These are phyloP conservation scores for Pleoardoris graminearum DNA, from an alignment of 2,329 filamentous ascomycete genomes.

Conservation along the genomic window DNA sequence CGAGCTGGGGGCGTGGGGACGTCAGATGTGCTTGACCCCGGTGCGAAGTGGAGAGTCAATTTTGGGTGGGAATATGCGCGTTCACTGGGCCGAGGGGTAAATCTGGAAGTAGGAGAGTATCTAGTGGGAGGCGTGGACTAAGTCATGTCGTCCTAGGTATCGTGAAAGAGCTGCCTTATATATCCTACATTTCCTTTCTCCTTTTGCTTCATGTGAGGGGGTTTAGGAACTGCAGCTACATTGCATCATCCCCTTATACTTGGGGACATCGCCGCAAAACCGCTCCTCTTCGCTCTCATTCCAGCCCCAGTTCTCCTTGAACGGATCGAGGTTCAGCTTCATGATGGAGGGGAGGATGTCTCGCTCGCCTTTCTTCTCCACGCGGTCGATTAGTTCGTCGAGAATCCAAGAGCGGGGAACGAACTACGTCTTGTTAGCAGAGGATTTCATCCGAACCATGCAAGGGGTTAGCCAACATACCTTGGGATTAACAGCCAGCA, in stretches of 20 bases:
- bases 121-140: conserved; percentile 43
- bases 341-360: conserved; percentile 77
- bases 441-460: neutral
- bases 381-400: conserved; percentile 87
- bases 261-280: conserved; percentile 85
- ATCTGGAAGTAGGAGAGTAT: conserved; percentile 77
- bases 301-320: conserved; percentile 73
- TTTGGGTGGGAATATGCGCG: conserved; percentile 77
- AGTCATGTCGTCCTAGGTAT: too few species aligned
- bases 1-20: conserved; percentile 62
- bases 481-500: conserved; percentile 89
- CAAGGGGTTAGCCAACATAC: conserved; percentile 39
- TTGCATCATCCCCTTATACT: conserved; percentile 77
- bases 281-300: conserved; percentile 75
- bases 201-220: too few species aligned
- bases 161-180: too few species aligned
- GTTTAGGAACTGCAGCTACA: conserved; percentile 84
- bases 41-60: conserved; percentile 76
- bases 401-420: conserved; percentile 88
- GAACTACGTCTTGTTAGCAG: conserved; percentile 57
- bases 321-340: conserved; percentile 82
- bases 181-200: too few species aligned
- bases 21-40: conserved; percentile 67
- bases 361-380: conserved; percentile 81
- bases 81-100: conserved; percentile 70